Conservation (phyloP, 225 moss, liverwort and hornwort species). For the Bryum argenteum region DNA sequence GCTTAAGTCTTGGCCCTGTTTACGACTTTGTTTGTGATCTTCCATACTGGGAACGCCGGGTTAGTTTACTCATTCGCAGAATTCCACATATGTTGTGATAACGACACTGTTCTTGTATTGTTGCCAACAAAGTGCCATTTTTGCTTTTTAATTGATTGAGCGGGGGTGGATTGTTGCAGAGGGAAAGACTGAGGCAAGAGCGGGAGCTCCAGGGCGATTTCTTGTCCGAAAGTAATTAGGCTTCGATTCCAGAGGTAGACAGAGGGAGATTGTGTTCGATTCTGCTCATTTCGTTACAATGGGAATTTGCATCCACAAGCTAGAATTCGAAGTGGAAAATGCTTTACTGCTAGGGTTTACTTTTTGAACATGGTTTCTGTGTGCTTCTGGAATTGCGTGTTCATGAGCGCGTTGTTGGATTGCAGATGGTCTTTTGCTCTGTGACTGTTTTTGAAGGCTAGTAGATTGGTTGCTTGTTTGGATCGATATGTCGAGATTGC, state of each 20-base stretch:
- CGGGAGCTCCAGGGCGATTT: conserved; percentile 45
- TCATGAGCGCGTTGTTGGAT: not conserved
- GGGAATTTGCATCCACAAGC: not conserved
- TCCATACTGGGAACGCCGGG: conserved; percentile 89
- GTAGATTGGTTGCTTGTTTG: not conserved
- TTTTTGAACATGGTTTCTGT: not conserved
- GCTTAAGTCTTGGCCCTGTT: conserved; percentile 74
- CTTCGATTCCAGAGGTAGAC: conserved; percentile 2
- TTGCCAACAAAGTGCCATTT: not conserved
- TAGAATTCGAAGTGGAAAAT: not conserved
- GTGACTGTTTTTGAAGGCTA: conserved; percentile 15
- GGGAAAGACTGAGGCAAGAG: conserved; percentile 66
- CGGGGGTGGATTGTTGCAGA: conserved; percentile 45
- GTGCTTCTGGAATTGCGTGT: not conserved
- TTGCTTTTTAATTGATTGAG: not conserved
- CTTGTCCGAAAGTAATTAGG: conserved; percentile 28
- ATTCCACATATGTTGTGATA: not conserved
- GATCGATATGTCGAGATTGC: conserved; percentile 50
- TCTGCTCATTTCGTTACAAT: not conserved
- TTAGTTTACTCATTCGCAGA: conserved; percentile 26
- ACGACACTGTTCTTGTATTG: not conserved
- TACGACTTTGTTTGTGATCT: conserved; percentile 96
- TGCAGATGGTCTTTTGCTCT: conserved; percentile 26
- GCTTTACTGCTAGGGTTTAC: not conserved
- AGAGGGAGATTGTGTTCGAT: not conserved